phyloP scores from a whole-genome alignment of 1,284 basidiomycete species.

The Inonotus hispidus region DNA sequence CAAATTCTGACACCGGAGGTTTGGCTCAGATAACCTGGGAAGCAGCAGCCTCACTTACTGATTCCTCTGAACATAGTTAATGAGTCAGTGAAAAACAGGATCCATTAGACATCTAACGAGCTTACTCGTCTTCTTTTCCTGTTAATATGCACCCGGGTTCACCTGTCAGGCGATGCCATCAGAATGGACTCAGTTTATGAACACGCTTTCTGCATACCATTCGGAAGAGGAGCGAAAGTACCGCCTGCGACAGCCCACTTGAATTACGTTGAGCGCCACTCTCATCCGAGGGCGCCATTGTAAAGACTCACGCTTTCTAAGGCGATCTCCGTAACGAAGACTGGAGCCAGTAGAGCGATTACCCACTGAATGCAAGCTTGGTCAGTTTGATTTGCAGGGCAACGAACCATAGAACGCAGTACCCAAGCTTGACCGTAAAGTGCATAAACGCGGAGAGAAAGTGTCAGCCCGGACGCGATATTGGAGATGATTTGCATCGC shows the following conservation, averaged over 20 bases:
- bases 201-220: background rate
- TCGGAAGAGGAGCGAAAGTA: conserved; percentile 9
- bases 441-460: conserved; percentile 14
- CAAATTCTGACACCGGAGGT: conserved; percentile 9
- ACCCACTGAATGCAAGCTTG: conserved; percentile 5
- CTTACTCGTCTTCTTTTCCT: conserved; percentile 12
- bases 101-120: background rate
- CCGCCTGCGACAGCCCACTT: conserved; percentile 18
- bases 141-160: conserved; percentile 13
- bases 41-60: background rate
- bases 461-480: conserved; percentile 15
- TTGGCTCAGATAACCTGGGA: background rate
- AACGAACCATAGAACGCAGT: background rate
- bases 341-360: conserved; percentile 5
- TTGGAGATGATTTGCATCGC: conserved; percentile 16
- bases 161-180: background rate
- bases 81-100: background rate
- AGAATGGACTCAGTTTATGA: background rate
- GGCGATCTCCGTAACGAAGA: conserved; percentile 10
- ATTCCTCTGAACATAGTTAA: conserved; percentile 6
- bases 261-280: background rate
- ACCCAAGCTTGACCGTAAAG: conserved; percentile 13
- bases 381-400: background rate
- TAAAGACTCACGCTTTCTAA: conserved; percentile 11
- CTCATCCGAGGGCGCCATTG: background rate